Percentiles rank a stretch among this genome's conserved stretches.
phyloP scores from a whole-genome alignment of 23 red algal species.

The Gracilariopsis chorda region DNA sequence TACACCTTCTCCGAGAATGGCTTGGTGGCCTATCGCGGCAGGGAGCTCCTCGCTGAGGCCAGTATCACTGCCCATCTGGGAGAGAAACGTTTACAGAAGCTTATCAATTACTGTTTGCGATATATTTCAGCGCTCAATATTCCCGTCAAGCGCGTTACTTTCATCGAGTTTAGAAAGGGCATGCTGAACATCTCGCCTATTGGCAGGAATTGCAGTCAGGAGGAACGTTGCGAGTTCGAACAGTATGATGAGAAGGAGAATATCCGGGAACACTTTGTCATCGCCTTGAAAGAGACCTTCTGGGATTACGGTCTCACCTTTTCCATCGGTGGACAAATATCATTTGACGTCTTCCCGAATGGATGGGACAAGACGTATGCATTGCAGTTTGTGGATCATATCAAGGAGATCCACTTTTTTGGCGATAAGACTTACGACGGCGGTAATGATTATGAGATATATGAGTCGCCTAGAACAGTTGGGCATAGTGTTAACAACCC shows the following conservation, averaged over 20 bases:
- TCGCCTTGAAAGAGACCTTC: conserved; percentile 76
- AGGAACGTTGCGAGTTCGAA: conserved; percentile 93
- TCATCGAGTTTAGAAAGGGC: conserved; percentile 99
- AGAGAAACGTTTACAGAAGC: conserved; percentile 76
- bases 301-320: conserved; percentile 71
- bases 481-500: conserved; percentile 80
- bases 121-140: conserved; percentile 91
- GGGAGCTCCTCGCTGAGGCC: conserved; percentile 71
- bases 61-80: conserved; percentile 78
- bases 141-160: conserved; percentile 95
- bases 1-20: conserved; percentile 99
- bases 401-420: conserved; percentile 90
- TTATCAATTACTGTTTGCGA: conserved; percentile 88
- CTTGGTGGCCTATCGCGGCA: conserved; percentile 81
- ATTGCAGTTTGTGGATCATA: conserved; percentile 80
- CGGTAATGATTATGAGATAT: conserved; percentile 99
- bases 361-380: conserved; percentile 98
- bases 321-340: conserved; percentile 99
- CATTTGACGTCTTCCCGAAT: conserved; percentile 94
- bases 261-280: conserved; percentile 77
- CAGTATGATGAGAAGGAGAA: conserved; percentile 75
- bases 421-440: conserved; percentile 96
- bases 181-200: conserved; percentile 99
- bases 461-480: conserved; percentile 57
- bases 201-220: conserved; percentile 94